phyloP scores from a whole-genome alignment of 1,284 basidiomycete genomes.

The Mycena citricolor region DNA sequence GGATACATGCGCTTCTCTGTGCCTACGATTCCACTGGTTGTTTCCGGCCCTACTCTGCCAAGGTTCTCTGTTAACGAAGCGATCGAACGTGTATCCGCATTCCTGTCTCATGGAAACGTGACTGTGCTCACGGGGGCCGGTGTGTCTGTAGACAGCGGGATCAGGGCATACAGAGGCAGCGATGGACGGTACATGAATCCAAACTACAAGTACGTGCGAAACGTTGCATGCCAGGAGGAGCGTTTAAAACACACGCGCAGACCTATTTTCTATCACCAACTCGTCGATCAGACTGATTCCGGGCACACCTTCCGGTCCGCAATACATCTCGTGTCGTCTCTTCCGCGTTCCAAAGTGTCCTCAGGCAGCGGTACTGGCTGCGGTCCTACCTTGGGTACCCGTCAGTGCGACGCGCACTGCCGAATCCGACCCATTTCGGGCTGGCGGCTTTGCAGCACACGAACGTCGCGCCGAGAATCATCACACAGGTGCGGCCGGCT shows the following conservation, averaged over 20 bases:
- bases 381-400: constrained; percentile 84
- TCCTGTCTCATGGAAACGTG: constrained; percentile 68
- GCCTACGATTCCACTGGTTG: constrained; percentile 71
- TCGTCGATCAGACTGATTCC: constrained; percentile 66
- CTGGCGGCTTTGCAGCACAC: constrained; percentile 80
- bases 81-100: constrained; percentile 62
- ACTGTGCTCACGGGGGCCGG: constrained; percentile 86
- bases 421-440: constrained; percentile 87
- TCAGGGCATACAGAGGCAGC: constrained; percentile 67
- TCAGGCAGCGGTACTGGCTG: constrained; percentile 83
- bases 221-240: not conserved
- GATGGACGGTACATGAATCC: constrained; percentile 84
- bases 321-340: no score
- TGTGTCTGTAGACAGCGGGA: constrained; percentile 90
- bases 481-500: constrained; percentile 67
- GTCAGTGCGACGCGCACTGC: constrained; percentile 73
- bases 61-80: constrained; percentile 53
- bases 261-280: constrained; percentile 79
- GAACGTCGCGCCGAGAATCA: constrained; percentile 59
- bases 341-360: not conserved
- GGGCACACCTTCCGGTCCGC: constrained; percentile 68
- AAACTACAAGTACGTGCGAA: constrained; percentile 74
- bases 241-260: constrained; percentile 30
- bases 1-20: constrained; percentile 86
- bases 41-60: constrained; percentile 36